phyloP scores from a whole-genome alignment of 148 eudicot genomes.

The Silene latifolia region DNA sequence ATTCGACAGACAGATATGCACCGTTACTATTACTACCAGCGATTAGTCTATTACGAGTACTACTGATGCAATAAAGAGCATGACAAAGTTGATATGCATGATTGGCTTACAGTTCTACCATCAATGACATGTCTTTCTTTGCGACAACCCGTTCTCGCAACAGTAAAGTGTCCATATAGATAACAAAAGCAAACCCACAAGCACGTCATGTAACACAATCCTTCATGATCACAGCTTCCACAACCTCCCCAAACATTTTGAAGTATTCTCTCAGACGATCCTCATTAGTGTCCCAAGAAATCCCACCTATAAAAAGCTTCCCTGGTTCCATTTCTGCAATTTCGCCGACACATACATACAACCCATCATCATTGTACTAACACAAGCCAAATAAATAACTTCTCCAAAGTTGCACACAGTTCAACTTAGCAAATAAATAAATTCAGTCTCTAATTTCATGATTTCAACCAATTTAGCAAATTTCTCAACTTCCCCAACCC shows the following conservation, averaged over 20 bases:
- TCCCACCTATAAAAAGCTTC: constrained; percentile 74
- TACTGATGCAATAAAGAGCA: background rate
- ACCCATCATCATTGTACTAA: background rate
- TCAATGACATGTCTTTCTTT: constrained; percentile 74
- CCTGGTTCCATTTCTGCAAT: constrained; percentile 81
- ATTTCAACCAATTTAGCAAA: no score
- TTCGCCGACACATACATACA: constrained; percentile 21
- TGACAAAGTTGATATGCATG: background rate
- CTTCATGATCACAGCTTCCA: constrained; percentile 81
- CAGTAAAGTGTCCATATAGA: constrained; percentile 64
- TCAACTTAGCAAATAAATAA: no score
- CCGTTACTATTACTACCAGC: constrained; percentile 1
- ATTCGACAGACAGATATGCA: background rate
- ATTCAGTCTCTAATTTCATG: no score
- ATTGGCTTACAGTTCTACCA: constrained; percentile 70
- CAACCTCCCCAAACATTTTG: constrained; percentile 58
- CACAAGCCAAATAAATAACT: background rate
- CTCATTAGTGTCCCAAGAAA: constrained; percentile 83
- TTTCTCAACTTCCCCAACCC: no score
- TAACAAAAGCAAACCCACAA: constrained; percentile 84
- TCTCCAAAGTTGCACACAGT: background rate
- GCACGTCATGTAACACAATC: constrained; percentile 83
- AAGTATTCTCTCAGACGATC: constrained; percentile 73
- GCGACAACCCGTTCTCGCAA: constrained; percentile 66
- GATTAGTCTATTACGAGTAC: no score